Evolutionary conservation across 1,284 basidiomycete species (phyloP), one percentile per base, ranked within the genome.

Genomic region (Ustilago curta): DNA sequence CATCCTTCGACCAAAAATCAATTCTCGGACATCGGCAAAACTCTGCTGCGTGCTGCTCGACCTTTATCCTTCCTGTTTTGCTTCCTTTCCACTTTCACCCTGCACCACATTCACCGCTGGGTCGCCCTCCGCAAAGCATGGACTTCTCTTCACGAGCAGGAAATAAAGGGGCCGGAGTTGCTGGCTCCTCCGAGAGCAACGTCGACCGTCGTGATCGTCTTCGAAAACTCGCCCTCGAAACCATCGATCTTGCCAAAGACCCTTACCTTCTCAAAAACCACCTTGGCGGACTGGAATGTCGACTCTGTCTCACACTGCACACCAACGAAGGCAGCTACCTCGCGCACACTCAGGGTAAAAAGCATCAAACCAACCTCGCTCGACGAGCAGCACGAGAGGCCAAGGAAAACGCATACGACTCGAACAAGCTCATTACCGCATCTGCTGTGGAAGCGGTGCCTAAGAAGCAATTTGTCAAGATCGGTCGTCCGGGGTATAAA

Each of bases 241-340:
- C 80, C 11, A 82, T 84, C 43, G 83, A 85, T 57, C 64, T 81
- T 7, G 66, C 59, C 49, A 80, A 83, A 93, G 97, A 99, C 86
- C 97, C 97, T 5, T 99, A 99, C 86, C 98, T 99, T 82, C 90
- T 99, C 50, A 93, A 95, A 85, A 99, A 98, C 86, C 97, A 99
- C 86, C 89, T 99, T 62, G 89, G 97, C 45, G 97, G 95, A 9
- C 90, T 99, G 58, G 97, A 99, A 89, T 99, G 97, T 87, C 93
- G 96, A 79, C 90, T 99, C 40, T 99, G 97, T 86, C 88, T 99
- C 40, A 99, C 97, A 0, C 89, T 99, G 7, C 97, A 99, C 87
- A 97, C 97, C 25, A 99, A 99, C 85, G 97, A 99, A 87, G 97
- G 97, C 27, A 97, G 95, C 21, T 99, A 99, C 86, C 91, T 99